A percentile compares a stretch with the other conserved stretches of the same genome.
These are phyloP conservation scores for Solanum medicagineum DNA, from an alignment of 257 asterid genomes.

Conservation along the genomic window DNA sequence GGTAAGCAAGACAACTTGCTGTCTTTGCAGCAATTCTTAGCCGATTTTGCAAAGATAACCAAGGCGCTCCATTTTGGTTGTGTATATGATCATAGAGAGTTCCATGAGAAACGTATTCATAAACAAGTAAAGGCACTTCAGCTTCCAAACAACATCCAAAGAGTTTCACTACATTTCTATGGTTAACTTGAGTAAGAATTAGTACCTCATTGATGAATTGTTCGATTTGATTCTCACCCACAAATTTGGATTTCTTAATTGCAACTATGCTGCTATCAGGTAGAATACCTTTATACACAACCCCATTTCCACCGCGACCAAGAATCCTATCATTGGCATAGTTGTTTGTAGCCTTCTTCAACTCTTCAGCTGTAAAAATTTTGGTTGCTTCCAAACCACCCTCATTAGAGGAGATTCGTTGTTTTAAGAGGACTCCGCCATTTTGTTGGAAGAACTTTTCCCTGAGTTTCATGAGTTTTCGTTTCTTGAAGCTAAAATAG, in stretches of 20 bases:
- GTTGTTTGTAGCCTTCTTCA: neutral
- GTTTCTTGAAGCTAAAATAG: conserved; percentile 36
- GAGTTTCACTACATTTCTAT: conserved; percentile 48
- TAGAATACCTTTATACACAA: conserved; percentile 40
- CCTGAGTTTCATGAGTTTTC: conserved; percentile 27
- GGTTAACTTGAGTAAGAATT: conserved; percentile 48
- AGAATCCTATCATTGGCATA: conserved; percentile 33
- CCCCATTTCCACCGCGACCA: conserved; percentile 58
- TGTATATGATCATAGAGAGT: conserved; percentile 42
- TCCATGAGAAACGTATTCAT: conserved; percentile 29
- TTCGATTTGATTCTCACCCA: conserved; percentile 44
- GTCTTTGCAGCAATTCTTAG: conserved; percentile 33
- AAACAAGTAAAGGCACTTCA: conserved; percentile 40
- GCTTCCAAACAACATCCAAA: conserved; percentile 56
- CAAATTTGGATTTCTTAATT: conserved; percentile 32
- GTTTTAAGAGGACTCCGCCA: conserved; percentile 50
- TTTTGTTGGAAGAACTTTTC: conserved; percentile 64
- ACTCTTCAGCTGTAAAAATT: neutral
- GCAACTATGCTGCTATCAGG: conserved; percentile 29
- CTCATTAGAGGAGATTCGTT: conserved; percentile 31
- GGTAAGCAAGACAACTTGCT: conserved; percentile 45
- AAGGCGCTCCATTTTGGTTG: conserved; percentile 9
- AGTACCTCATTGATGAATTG: conserved; percentile 59
- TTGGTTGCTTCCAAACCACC: conserved; percentile 14
- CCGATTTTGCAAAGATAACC: conserved; percentile 45